Conservation (phyloP, 2,329 filamentous ascomycete genomes). For the Stylonectria norvegica region DNA sequence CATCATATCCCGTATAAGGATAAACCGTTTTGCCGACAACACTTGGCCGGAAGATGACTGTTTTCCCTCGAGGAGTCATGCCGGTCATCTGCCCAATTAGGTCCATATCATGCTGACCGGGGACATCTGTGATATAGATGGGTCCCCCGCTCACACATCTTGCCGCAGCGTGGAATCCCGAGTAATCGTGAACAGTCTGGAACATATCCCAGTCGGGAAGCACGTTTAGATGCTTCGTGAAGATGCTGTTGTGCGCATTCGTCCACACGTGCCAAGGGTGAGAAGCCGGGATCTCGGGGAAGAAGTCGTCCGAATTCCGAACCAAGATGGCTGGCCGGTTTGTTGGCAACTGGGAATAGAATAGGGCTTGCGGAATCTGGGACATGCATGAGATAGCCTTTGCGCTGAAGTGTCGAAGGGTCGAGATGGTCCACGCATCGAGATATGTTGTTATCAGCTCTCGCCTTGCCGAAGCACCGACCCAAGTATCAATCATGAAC, state of each 20-base stretch:
- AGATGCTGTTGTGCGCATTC: slow-evolving; percentile 83
- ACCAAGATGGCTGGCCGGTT: slow-evolving; percentile 70
- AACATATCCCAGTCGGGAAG: slow-evolving; percentile 81
- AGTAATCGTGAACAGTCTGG: slow-evolving; percentile 63
- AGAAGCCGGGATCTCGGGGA: slow-evolving; percentile 73
- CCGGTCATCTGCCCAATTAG: slow-evolving; percentile 82
- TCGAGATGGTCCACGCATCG: slow-evolving; percentile 79
- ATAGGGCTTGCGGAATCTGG: slow-evolving; percentile 79
- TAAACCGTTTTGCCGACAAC: slow-evolving; percentile 68
- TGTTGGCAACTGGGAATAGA: slow-evolving; percentile 76
- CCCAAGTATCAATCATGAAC: slow-evolving; percentile 78
- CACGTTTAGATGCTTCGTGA: slow-evolving; percentile 81
- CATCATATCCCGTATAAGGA: slow-evolving; percentile 73
- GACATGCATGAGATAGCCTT: slow-evolving; percentile 94
- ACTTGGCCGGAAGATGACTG: slow-evolving; percentile 77
- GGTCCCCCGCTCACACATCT: slow-evolving; percentile 87
- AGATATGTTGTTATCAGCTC: slow-evolving; percentile 73
- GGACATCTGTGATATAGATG: slow-evolving; percentile 89
- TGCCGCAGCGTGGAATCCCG: slow-evolving; percentile 83
- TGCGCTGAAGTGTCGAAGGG: slow-evolving; percentile 72
- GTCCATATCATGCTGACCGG: slow-evolving; percentile 72
- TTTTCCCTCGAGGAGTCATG: slow-evolving; percentile 65
- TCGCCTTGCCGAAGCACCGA: slow-evolving; percentile 65
- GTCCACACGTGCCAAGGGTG: slow-evolving; percentile 95
- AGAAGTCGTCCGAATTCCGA: slow-evolving; percentile 90